Evolutionary conservation across 768 basidiomycete genomes (phyloP).

Genomic region (Hydnum rufescens): DNA sequence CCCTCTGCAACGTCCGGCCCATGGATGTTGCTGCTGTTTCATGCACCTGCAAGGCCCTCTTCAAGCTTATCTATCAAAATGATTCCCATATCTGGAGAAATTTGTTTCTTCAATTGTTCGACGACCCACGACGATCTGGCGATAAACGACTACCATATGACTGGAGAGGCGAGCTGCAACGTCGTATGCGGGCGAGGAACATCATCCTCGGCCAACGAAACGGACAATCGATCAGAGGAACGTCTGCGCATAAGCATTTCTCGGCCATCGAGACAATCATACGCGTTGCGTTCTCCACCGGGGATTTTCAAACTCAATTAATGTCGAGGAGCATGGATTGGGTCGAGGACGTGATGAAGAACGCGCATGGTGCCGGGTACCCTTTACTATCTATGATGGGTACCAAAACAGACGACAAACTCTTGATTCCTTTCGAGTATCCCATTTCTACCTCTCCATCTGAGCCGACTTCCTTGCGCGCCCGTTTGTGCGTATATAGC

Average conservation of each 20-base stretch:
- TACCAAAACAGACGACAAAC: too few species aligned
- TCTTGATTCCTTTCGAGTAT: too few species aligned
- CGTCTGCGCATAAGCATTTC: not conserved
- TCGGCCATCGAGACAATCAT: not conserved
- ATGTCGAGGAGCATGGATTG: too few species aligned
- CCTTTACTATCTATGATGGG: too few species aligned
- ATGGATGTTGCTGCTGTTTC: slow-evolving; percentile 40
- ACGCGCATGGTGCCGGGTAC: too few species aligned
- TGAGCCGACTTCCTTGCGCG: too few species aligned
- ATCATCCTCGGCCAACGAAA: not conserved
- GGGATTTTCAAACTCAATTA: not conserved
- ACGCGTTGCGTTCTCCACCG: not conserved
- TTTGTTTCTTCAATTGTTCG: slow-evolving; percentile 43
- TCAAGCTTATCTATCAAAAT: slow-evolving; percentile 28
- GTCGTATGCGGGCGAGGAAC: not conserved
- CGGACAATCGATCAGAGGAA: not conserved
- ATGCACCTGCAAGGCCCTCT: slow-evolving; percentile 31
- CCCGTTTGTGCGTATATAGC: too few species aligned
- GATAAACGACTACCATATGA: not conserved
- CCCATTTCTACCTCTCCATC: too few species aligned
- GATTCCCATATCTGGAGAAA: slow-evolving; percentile 52
- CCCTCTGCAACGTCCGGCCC: slow-evolving; percentile 35
- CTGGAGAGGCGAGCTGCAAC: not conserved
- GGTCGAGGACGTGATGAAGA: too few species aligned
- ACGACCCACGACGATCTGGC: slow-evolving; percentile 30